These are phyloP conservation scores for Tetraselmis chui DNA, from an alignment of 139 green algal species.

Conservation along the genomic window DNA sequence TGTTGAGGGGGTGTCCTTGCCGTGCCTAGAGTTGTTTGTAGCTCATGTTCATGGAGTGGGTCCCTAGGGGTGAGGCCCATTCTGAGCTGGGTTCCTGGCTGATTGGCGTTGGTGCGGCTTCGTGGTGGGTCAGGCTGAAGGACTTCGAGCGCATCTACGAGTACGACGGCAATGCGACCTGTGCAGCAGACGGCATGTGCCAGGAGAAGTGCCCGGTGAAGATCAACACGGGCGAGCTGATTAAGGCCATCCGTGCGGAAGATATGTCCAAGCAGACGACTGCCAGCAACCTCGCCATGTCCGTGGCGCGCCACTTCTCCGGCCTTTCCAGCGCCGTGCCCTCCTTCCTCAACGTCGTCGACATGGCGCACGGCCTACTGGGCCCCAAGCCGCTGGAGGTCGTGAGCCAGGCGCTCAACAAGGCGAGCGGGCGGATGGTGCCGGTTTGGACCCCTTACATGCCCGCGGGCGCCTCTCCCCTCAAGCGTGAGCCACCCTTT, in stretches of 20 bases:
- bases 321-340: conserved; percentile 57
- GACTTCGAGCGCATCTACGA: conserved; percentile 59
- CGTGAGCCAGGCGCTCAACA: conserved; percentile 69
- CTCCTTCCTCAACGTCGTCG: conserved; percentile 70
- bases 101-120: no score
- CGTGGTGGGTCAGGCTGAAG: conserved; percentile 31
- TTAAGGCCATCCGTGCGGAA: conserved; percentile 53
- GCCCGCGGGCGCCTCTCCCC: conserved; percentile 63
- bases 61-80: no score
- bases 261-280: conserved; percentile 38
- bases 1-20: no score
- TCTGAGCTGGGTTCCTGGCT: no score
- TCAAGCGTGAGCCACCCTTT: conserved; percentile 27
- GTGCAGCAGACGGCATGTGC: conserved; percentile 95
- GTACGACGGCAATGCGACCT: conserved; percentile 84
- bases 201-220: conserved; percentile 97
- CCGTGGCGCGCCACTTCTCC: conserved; percentile 76
- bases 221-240: conserved; percentile 95
- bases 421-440: conserved; percentile 52
- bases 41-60: no score
- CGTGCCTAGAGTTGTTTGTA: no score
- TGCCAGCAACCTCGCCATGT: conserved; percentile 22
- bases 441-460: conserved; percentile 94
- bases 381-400: conserved; percentile 60
- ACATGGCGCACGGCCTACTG: conserved; percentile 66